These are phyloP conservation scores for Cochlearia excelsa DNA, from an alignment of 345 rosid species.

Conservation along the genomic window DNA sequence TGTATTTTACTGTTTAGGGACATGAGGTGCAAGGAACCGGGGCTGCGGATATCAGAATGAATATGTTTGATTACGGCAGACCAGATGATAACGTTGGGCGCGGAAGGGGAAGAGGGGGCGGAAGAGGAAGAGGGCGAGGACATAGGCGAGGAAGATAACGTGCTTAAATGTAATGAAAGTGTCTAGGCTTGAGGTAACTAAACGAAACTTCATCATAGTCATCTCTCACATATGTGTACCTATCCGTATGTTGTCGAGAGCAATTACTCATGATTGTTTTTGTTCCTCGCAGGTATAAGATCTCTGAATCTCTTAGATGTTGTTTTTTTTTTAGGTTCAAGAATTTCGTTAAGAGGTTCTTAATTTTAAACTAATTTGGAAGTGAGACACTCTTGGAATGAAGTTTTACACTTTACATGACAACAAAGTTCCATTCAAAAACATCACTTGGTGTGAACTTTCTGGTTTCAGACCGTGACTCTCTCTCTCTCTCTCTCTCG, in stretches of 20 bases:
- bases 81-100: conserved; percentile 32
- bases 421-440: conserved; percentile 9
- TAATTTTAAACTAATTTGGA: conserved; percentile 1
- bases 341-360: background rate
- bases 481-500: background rate
- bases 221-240: background rate
- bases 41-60: conserved; percentile 62
- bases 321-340: conserved; percentile 1
- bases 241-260: conserved; percentile 2
- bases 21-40: conserved; percentile 41
- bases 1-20: conserved; percentile 39
- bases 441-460: background rate
- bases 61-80: conserved; percentile 72
- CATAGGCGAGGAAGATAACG: conserved; percentile 43
- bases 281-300: conserved; percentile 20
- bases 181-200: conserved; percentile 15
- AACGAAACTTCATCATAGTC: background rate
- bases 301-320: conserved; percentile 11
- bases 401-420: conserved; percentile 11
- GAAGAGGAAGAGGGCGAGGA: conserved; percentile 45
- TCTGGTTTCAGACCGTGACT: background rate
- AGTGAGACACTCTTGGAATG: conserved; percentile 22
- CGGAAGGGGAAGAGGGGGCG: conserved; percentile 49
- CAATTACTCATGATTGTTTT: conserved; percentile 16
- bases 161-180: conserved; percentile 17